phyloP scores from a whole-genome alignment of 805 yeast species.

The Ogataea populi-albae region DNA sequence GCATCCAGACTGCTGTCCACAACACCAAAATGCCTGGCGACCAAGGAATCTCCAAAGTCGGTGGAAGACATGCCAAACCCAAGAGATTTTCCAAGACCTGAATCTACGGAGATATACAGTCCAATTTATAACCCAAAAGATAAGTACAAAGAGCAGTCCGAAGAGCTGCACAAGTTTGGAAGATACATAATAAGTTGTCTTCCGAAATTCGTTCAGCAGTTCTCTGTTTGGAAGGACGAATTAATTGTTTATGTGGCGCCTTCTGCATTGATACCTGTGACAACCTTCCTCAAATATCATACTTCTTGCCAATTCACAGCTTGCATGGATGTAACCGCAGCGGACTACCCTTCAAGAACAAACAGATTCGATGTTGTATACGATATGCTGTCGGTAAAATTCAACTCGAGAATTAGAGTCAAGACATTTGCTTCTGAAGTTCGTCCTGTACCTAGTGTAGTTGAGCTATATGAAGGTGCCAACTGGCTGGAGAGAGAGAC shows the following conservation, averaged over 20 bases:
- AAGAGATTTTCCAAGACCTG: constrained; percentile 34
- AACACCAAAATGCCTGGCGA: constrained; percentile 1
- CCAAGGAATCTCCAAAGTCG: constrained; percentile 9
- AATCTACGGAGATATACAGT: constrained; percentile 32
- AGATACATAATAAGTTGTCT: constrained; percentile 70
- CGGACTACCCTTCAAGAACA: constrained; percentile 78
- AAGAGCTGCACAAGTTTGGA: constrained; percentile 79
- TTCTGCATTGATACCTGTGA: constrained; percentile 65
- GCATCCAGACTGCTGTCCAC: constrained; percentile 1
- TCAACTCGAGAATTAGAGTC: constrained; percentile 83
- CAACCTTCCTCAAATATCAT: constrained; percentile 70
- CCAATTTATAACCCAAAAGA: constrained; percentile 78
- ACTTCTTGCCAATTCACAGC: constrained; percentile 78
- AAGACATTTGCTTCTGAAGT: constrained; percentile 86
- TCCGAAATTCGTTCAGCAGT: constrained; percentile 81
- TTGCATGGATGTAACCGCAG: constrained; percentile 80
- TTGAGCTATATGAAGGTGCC: constrained; percentile 72
- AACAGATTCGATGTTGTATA: constrained; percentile 87
- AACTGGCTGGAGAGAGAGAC: constrained; percentile 93
- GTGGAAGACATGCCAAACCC: constrained; percentile 32
- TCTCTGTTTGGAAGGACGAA: constrained; percentile 90
- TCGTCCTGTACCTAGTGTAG: constrained; percentile 74
- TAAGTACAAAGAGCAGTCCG: constrained; percentile 59
- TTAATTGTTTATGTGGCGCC: constrained; percentile 75
- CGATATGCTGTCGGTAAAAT: constrained; percentile 74